Evolutionary conservation across 2,329 filamentous ascomycete species (phyloP).

Genomic region (Pseudocercospora cruenta): DNA sequence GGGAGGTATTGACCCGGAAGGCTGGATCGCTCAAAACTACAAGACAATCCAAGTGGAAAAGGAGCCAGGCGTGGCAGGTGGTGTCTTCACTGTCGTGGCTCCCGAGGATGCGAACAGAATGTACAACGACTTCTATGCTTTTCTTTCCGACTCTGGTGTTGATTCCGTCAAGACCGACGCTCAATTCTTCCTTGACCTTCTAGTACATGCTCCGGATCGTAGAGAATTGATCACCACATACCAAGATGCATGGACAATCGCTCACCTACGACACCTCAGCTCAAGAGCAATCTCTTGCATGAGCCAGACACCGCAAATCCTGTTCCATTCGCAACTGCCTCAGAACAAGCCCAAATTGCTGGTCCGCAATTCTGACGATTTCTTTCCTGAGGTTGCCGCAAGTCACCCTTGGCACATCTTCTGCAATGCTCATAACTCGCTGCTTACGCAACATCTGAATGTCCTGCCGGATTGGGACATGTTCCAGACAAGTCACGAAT

Average conservation of each 20-base stretch:
- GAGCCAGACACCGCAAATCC: constrained; percentile 82
- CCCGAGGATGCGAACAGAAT: constrained; percentile 74
- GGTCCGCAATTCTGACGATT: constrained; percentile 87
- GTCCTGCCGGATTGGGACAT: constrained; percentile 83
- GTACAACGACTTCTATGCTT: constrained; percentile 90
- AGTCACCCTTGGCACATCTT: constrained; percentile 96
- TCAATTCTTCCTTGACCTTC: constrained; percentile 84
- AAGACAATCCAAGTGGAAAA: constrained; percentile 67
- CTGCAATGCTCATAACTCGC: constrained; percentile 84
- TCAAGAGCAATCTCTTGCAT: constrained; percentile 87
- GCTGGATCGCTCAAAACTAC: constrained; percentile 76
- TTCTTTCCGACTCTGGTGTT: constrained; percentile 73
- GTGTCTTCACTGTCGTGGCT: constrained; percentile 72
- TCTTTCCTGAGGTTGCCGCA: constrained; percentile 78
- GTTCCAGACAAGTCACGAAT: constrained; percentile 70
- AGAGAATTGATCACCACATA: constrained; percentile 73
- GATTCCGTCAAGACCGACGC: constrained; percentile 92
- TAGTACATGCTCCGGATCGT: constrained; percentile 70
- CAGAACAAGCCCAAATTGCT: constrained; percentile 73
- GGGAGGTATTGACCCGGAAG: constrained; percentile 79
- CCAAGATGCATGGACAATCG: constrained; percentile 82
- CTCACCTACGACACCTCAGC: constrained; percentile 76
- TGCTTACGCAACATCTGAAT: constrained; percentile 83
- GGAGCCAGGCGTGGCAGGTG: constrained; percentile 61
- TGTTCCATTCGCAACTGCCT: constrained; percentile 83